Conservation (phyloP, 352 stramenopile genomes). For the Phytophthora vignae region DNA sequence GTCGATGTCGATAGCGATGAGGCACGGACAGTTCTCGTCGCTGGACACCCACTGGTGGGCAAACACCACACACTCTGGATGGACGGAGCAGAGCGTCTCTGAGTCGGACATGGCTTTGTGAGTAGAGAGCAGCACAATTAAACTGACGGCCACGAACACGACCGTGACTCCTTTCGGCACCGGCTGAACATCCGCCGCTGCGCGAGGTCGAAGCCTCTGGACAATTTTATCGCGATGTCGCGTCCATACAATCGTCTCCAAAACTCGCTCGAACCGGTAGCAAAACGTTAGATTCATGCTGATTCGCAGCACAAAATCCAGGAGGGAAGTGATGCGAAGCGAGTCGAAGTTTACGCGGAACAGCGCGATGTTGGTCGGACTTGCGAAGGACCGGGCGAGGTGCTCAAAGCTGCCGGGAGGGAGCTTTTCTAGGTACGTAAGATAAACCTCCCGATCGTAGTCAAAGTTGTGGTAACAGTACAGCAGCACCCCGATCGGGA, state of each 20-base stretch:
- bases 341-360: conserved; percentile 44
- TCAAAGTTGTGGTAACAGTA: conserved; percentile 30
- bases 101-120: conserved; percentile 29
- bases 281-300: conserved; percentile 42
- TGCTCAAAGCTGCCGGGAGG: conserved; percentile 39
- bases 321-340: conserved; percentile 34
- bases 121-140: conserved; percentile 21
- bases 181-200: background rate
- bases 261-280: conserved; percentile 38
- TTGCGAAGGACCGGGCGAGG: conserved; percentile 23
- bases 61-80: conserved; percentile 38
- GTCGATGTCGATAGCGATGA: conserved; percentile 29
- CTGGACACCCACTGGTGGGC: conserved; percentile 20
- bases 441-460: conserved; percentile 32
- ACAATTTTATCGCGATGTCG: conserved; percentile 9
- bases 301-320: conserved; percentile 33
- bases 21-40: conserved; percentile 32
- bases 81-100: conserved; percentile 3
- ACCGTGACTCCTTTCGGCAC: conserved; percentile 21
- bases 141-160: conserved; percentile 21
- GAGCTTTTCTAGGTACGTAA: conserved; percentile 28
- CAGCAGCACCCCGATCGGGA: conserved; percentile 13
- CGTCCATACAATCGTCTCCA: conserved; percentile 22
- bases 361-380: conserved; percentile 33
- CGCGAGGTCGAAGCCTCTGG: background rate